Conservation (phyloP, 2,329 filamentous ascomycete genomes). For the Thelonectria olida region DNA sequence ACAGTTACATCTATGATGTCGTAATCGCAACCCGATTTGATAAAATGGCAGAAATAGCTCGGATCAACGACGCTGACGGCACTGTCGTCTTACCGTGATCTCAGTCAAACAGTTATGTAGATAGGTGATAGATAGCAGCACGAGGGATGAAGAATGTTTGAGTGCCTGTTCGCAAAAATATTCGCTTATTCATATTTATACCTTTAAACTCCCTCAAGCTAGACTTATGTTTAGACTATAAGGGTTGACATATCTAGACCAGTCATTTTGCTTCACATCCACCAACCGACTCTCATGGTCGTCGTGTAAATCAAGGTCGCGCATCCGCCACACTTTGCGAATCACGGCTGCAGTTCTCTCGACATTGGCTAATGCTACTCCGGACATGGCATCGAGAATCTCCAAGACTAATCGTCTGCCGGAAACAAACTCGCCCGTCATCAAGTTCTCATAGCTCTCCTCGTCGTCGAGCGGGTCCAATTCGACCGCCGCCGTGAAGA, state of each 20-base stretch:
- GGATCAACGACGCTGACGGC: background rate
- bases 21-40: background rate
- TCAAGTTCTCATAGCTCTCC: background rate
- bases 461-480: constrained; percentile 30
- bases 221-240: constrained; percentile 42
- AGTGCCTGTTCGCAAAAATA: no score
- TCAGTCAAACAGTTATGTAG: no score
- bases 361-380: constrained; percentile 53
- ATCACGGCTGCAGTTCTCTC: constrained; percentile 56
- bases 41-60: background rate
- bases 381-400: constrained; percentile 46
- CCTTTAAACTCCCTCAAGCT: no score
- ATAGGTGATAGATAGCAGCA: background rate
- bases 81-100: no score
- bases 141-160: no score
- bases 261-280: constrained; percentile 32
- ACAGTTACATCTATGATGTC: constrained; percentile 2
- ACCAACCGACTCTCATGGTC: background rate
- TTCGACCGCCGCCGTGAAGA: constrained; percentile 36
- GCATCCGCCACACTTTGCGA: constrained; percentile 56
- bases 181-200: no score
- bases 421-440: background rate
- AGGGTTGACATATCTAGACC: constrained; percentile 39
- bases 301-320: constrained; percentile 43
- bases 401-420: constrained; percentile 31